Conservation (phyloP, 2,329 filamentous ascomycete genomes). For the Fusarium paranaense region DNA sequence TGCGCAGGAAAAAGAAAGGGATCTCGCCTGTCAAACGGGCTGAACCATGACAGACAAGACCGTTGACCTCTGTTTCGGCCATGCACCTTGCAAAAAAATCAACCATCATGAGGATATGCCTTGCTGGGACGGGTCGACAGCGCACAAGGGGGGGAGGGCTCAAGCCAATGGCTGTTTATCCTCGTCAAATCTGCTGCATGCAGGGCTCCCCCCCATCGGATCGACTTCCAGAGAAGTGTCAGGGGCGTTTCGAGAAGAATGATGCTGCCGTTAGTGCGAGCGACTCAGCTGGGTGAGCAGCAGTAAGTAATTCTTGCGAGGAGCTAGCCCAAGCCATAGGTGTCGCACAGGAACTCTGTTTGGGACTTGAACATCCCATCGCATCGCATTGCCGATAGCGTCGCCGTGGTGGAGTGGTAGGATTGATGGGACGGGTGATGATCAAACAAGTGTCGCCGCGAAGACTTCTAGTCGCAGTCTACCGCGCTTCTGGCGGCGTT, state of each 20-base stretch:
- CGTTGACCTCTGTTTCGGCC: constrained; percentile 4
- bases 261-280: constrained; percentile 11
- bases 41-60: not conserved
- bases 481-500: constrained; percentile 38
- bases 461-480: constrained; percentile 34
- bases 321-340: not conserved
- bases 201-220: constrained; percentile 31
- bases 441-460: constrained; percentile 22
- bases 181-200: constrained; percentile 25
- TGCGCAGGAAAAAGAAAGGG: constrained; percentile 21
- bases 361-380: constrained; percentile 4
- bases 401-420: constrained; percentile 16
- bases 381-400: constrained; percentile 17
- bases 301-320: constrained; percentile 1
- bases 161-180: constrained; percentile 27
- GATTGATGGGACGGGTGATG: constrained; percentile 11
- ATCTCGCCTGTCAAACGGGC: constrained; percentile 27
- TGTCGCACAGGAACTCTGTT: not conserved
- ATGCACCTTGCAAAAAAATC: constrained; percentile 22
- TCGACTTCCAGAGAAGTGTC: constrained; percentile 35
- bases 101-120: constrained; percentile 21
- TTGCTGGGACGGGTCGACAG: constrained; percentile 25
- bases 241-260: constrained; percentile 30
- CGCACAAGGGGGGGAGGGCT: constrained; percentile 6
- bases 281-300: constrained; percentile 9